Conservation (phyloP, 2,329 filamentous ascomycete species). For the Trichocomaceae sp. region DNA sequence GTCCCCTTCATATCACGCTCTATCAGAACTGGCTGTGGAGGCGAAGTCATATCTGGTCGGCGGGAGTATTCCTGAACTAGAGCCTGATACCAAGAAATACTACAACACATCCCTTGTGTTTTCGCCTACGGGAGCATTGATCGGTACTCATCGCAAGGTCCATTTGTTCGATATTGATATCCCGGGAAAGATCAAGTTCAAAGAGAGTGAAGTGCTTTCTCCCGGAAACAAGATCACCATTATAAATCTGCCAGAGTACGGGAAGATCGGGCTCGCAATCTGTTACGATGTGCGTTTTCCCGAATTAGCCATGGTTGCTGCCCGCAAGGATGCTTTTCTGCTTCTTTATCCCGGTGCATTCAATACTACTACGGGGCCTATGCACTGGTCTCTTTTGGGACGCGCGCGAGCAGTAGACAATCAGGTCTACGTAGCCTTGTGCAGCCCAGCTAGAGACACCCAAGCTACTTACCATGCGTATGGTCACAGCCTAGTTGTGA, state of each 20-base stretch:
- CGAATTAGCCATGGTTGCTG: conserved; percentile 82
- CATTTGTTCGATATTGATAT: conserved; percentile 98
- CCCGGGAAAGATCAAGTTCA: conserved; percentile 86
- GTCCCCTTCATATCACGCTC: conserved; percentile 78
- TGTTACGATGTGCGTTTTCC: conserved; percentile 98
- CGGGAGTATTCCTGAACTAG: conserved; percentile 84
- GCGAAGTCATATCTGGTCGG: conserved; percentile 76
- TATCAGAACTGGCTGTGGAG: conserved; percentile 72
- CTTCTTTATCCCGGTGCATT: conserved; percentile 95
- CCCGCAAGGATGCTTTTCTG: conserved; percentile 76
- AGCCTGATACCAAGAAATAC: conserved; percentile 59
- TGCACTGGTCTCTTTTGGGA: conserved; percentile 85
- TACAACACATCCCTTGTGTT: conserved; percentile 92
- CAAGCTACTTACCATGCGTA: conserved; percentile 76
- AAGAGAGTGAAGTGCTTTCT: conserved; percentile 80
- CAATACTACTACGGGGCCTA: conserved; percentile 82
- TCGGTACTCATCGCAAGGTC: conserved; percentile 87
- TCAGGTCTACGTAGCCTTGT: conserved; percentile 87
- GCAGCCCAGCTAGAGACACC: conserved; percentile 80
- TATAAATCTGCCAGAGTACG: conserved; percentile 81
- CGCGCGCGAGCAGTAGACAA: conserved; percentile 85
- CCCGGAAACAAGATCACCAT: conserved; percentile 81
- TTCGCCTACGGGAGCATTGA: conserved; percentile 64
- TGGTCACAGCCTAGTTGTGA: conserved; percentile 82
- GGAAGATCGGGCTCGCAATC: conserved; percentile 79